A percentile compares a stretch with the other conserved stretches of the same genome.
Evolutionary conservation across 2,329 filamentous ascomycete species (phyloP).

Genomic region (Pyricularia grisea): DNA sequence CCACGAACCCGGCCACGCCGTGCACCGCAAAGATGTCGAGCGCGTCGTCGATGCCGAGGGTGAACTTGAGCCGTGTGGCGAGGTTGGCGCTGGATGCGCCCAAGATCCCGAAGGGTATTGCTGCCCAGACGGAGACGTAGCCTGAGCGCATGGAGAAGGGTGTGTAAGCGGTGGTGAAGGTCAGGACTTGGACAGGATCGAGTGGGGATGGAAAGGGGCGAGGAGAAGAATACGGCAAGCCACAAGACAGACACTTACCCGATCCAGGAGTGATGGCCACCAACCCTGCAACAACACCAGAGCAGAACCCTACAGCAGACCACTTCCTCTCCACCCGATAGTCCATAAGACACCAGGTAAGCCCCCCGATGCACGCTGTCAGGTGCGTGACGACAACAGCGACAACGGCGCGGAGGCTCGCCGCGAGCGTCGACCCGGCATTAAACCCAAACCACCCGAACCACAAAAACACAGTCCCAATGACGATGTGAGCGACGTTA

Average conservation of each 20-base stretch:
- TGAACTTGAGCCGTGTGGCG: slow-evolving; percentile 71
- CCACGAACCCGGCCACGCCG: slow-evolving; percentile 72
- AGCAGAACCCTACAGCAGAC: slow-evolving; percentile 91
- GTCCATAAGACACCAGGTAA: slow-evolving; percentile 84
- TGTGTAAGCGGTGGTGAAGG: neutral
- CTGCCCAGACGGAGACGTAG: slow-evolving; percentile 54
- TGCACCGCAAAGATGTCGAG: slow-evolving; percentile 91
- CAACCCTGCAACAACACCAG: slow-evolving; percentile 76
- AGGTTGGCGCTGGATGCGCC: slow-evolving; percentile 69
- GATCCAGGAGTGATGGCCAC: slow-evolving; percentile 85
- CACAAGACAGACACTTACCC: neutral
- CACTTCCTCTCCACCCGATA: slow-evolving; percentile 85
- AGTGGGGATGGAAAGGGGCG: neutral
- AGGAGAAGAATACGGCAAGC: neutral
- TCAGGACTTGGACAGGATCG: neutral
- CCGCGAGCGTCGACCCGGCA: slow-evolving; percentile 70
- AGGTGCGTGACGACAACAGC: slow-evolving; percentile 80
- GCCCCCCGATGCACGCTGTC: slow-evolving; percentile 72
- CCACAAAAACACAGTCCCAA: slow-evolving; percentile 90
- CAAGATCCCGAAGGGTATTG: slow-evolving; percentile 48
- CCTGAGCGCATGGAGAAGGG: slow-evolving; percentile 27
- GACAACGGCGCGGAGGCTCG: slow-evolving; percentile 79
- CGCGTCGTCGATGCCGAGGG: slow-evolving; percentile 71
- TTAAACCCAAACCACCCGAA: slow-evolving; percentile 97
- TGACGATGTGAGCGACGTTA: slow-evolving; percentile 86